Evolutionary conservation across 306 rosid species (phyloP).

Genomic region (Lathyrus sativus): DNA sequence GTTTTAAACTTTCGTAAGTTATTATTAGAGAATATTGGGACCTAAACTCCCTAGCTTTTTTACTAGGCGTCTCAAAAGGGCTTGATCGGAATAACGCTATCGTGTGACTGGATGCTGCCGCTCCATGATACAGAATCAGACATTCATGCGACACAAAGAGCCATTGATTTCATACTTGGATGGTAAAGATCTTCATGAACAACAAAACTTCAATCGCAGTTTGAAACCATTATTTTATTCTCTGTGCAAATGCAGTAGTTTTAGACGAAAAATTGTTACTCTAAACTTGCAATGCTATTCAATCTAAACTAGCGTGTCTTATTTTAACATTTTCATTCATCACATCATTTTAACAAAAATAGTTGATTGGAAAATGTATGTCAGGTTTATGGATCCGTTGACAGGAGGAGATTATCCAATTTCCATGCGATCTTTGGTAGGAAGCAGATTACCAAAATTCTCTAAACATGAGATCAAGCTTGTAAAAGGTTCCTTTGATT

Average conservation of each 20-base stretch:
- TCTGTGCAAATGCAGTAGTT: neutral
- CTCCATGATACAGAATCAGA: conserved; percentile 33
- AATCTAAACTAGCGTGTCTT: no score
- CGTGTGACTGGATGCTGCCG: conserved; percentile 51
- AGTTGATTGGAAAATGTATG: neutral
- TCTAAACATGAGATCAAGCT: conserved; percentile 14
- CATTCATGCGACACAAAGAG: conserved; percentile 39
- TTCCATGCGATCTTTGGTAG: conserved; percentile 35
- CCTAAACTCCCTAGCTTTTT: neutral
- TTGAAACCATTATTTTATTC: neutral
- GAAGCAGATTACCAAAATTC: conserved; percentile 38
- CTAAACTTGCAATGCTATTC: no score
- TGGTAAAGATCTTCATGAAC: conserved; percentile 1
- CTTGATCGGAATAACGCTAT: conserved; percentile 46
- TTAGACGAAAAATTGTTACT: neutral
- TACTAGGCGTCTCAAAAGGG: conserved; percentile 55
- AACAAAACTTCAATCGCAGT: neutral
- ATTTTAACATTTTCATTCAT: neutral
- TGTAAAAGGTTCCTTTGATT: conserved; percentile 37
- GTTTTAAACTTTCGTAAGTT: no score
- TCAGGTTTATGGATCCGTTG: conserved; percentile 41
- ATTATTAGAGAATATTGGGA: no score
- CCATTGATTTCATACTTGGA: conserved; percentile 53
- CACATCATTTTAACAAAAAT: neutral
- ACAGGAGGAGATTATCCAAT: conserved; percentile 35